Base-by-base conservation (phyloP, 2,329 filamentous ascomycete genomes). In the Fragosphaeria purpurea region DNA sequence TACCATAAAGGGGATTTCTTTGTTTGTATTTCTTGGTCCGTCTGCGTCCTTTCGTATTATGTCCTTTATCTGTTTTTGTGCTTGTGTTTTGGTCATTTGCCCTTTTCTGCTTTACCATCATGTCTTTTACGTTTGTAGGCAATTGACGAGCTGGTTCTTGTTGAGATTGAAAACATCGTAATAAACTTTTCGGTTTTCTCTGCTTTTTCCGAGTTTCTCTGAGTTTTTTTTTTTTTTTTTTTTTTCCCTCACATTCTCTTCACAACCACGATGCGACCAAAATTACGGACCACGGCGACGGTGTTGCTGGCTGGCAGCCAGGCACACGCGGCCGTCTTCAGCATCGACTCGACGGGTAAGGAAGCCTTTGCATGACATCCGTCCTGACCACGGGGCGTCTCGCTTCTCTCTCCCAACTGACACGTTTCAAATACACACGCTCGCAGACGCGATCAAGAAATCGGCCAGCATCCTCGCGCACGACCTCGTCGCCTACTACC, bases 401-500 rank as follows among this genome's bases (percentile, higher is more conserved):
- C n/a, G 3, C 8, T 37, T 8, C 8, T 33, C 31, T 10, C 4
- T 8, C 22, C 22, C 22, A 22, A 3, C 22, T 22, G 22, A 22
- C 22, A 22, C 22, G 22, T 22, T 22, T 22, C 22, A 22, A 22
- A 22, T n/a, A 22, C 22, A 22, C 22, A 22, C 22, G 22, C 22
- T 6, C 12, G 5, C 46, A 59, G 56, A 56, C 7, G 53, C 50
- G 12, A 61, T 62, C 41, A 52, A 55, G 12, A 9, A 51, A 1
- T 53, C 59, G 1, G 53, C 58, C 1, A 56, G 46, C 5, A 53
- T 44, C 1, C 53, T 67, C 9, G 64, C 64, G 0, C 50, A 53
- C n/a, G 61, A 63, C 51, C 52, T 65, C n/a, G 51, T 67, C 22
- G 45, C 51, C 0, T 59, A 61, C 47, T 67, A 67, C 53, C 46